These are phyloP conservation scores for Backusella psychrophila DNA, from an alignment of 192 early-diverging fungal genomes.

Conservation along the genomic window DNA sequence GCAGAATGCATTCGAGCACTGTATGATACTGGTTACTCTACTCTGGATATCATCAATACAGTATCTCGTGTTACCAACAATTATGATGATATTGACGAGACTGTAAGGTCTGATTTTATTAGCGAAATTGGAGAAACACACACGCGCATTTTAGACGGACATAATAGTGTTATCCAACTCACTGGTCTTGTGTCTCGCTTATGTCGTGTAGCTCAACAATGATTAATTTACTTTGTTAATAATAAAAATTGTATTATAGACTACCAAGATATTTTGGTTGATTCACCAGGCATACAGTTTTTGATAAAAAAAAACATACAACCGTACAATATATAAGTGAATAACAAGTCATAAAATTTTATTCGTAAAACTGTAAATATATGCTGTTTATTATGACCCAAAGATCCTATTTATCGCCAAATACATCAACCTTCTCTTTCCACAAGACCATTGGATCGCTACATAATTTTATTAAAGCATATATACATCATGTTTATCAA, in stretches of 20 bases:
- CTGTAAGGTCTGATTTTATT: slow-evolving; percentile 81
- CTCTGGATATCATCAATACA: slow-evolving; percentile 89
- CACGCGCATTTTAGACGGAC: slow-evolving; percentile 90
- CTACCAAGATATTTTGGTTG: not conserved
- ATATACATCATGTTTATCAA: not conserved
- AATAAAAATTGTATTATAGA: not conserved
- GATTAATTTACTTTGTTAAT: not conserved
- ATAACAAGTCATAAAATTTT: no score
- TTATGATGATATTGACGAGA: slow-evolving; percentile 72
- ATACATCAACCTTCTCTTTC: not conserved
- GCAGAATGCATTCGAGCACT: slow-evolving; percentile 65
- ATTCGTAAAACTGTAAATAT: not conserved
- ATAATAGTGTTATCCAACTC: slow-evolving; percentile 82
- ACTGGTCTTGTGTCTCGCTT: slow-evolving; percentile 77
- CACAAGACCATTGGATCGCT: not conserved
- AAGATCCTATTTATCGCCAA: slow-evolving; percentile 16
- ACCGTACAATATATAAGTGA: no score
- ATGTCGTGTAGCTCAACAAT: slow-evolving; percentile 34
- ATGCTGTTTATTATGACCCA: not conserved
- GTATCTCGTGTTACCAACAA: slow-evolving; percentile 89
- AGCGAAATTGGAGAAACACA: slow-evolving; percentile 92
- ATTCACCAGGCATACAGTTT: not conserved
- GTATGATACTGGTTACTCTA: slow-evolving; percentile 83
- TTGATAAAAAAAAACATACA: no score
- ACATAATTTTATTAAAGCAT: not conserved